These are phyloP conservation scores for Hydnum rufescens DNA, from an alignment of 768 basidiomycete species.

Conservation along the genomic window DNA sequence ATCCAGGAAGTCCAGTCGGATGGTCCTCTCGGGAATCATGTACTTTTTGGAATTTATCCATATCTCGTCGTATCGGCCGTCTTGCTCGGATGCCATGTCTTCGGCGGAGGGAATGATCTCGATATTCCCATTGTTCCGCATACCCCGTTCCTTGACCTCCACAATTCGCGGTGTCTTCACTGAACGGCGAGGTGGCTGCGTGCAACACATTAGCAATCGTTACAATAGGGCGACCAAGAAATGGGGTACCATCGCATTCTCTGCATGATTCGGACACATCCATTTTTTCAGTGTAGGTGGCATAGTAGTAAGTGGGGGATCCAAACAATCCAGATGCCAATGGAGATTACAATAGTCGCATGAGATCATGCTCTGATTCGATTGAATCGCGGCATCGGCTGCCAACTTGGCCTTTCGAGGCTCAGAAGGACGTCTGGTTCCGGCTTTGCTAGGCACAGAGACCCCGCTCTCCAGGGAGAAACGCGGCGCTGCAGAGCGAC, in stretches of 20 bases:
- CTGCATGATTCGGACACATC: slow-evolving; percentile 99
- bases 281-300: slow-evolving; percentile 81
- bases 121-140: slow-evolving; percentile 83
- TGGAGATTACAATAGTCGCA: slow-evolving; percentile 90
- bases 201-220: slow-evolving; percentile 6
- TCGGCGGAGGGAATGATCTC: slow-evolving; percentile 58
- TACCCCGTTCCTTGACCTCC: slow-evolving; percentile 50
- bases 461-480: not conserved
- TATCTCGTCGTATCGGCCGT: slow-evolving; percentile 15
- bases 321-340: slow-evolving; percentile 94
- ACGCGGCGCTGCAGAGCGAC: slow-evolving; percentile 40
- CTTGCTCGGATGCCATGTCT: slow-evolving; percentile 4
- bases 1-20: slow-evolving; percentile 91
- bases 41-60: slow-evolving; percentile 50
- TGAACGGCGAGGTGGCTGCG: slow-evolving; percentile 60
- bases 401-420: not conserved
- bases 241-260: slow-evolving; percentile 52
- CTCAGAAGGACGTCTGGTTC: not conserved
- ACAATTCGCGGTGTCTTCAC: slow-evolving; percentile 47
- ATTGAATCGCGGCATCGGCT: slow-evolving; percentile 10
- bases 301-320: slow-evolving; percentile 72
- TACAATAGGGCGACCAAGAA: slow-evolving; percentile 1
- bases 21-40: slow-evolving; percentile 77
- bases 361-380: slow-evolving; percentile 41
- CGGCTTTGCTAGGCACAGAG: too few species aligned